Evolutionary conservation across 306 rosid species (phyloP).

Genomic region (Mimosa pudica): DNA sequence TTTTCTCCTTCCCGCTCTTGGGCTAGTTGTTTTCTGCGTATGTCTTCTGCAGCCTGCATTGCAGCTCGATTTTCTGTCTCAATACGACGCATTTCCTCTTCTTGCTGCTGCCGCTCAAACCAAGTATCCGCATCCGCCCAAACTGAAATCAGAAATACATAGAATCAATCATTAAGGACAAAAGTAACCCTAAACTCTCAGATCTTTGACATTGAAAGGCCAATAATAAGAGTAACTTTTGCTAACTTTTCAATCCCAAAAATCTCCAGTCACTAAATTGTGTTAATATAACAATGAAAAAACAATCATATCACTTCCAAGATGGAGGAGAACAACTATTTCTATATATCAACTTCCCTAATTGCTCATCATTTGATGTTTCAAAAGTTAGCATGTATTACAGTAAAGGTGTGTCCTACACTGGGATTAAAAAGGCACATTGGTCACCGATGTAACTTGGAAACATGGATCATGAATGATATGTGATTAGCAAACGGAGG

Average conservation of each 20-base stretch:
- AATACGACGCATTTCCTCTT: slow-evolving; percentile 85
- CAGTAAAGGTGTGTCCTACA: background rate
- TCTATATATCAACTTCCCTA: background rate
- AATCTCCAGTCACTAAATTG: slow-evolving; percentile 5
- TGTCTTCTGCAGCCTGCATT: slow-evolving; percentile 87
- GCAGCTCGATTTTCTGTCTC: slow-evolving; percentile 85
- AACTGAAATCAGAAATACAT: slow-evolving; percentile 46
- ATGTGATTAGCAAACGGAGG: background rate
- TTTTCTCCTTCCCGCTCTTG: slow-evolving; percentile 85
- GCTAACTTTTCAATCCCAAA: background rate
- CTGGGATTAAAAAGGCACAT: slow-evolving; percentile 8
- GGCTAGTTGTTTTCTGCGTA: slow-evolving; percentile 72
- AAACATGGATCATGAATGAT: slow-evolving; percentile 12
- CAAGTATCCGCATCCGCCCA: slow-evolving; percentile 99
- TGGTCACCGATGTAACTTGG: slow-evolving; percentile 12
- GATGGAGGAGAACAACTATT: background rate
- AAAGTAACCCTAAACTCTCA: background rate
- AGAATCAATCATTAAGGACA: slow-evolving; percentile 7
- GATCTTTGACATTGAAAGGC: background rate
- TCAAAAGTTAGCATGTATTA: slow-evolving; percentile 6
- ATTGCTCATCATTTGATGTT: background rate
- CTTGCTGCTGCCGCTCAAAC: slow-evolving; percentile 98
- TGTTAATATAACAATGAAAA: background rate
- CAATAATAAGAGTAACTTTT: background rate
- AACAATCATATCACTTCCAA: background rate